A percentile compares a stretch with the other conserved stretches of the same genome.
phyloP scores from a whole-genome alignment of 169 alveolate species.

The Plasmodium coatneyi region DNA sequence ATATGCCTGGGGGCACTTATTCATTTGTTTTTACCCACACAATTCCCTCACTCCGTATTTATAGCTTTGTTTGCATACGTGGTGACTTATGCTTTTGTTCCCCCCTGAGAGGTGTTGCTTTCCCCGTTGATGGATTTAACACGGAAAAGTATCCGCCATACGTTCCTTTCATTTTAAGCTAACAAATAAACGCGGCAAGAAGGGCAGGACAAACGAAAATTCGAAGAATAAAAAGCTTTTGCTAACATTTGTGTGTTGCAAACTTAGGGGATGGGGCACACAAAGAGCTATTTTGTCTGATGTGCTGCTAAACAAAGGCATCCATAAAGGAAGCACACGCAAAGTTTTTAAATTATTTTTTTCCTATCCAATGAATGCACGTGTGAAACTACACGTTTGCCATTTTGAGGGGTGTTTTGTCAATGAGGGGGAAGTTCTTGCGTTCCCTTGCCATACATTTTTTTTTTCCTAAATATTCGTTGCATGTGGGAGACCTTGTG shows the following conservation, averaged over 20 bases:
- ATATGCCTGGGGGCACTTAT: background rate
- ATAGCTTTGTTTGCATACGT: background rate
- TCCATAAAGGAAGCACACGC: background rate
- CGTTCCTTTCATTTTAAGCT: background rate
- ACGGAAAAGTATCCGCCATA: background rate
- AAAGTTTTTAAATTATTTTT: too few species aligned
- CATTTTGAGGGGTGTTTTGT: background rate
- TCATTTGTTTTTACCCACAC: too few species aligned
- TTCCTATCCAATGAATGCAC: background rate
- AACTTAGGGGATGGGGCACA: background rate
- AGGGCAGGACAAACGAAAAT: background rate
- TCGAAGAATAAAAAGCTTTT: background rate
- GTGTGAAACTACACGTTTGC: background rate
- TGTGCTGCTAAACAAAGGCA: background rate
- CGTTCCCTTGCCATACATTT: background rate
- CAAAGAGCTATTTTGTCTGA: background rate
- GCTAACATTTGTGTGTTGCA: background rate
- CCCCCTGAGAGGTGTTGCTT: background rate
- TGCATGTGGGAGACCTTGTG: background rate
- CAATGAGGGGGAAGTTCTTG: background rate
- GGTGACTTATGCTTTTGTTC: background rate
- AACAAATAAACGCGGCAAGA: background rate
- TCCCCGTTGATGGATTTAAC: background rate
- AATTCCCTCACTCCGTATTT: background rate
- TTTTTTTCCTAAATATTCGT: background rate